A percentile compares a stretch with the other conserved stretches of the same genome.
Evolutionary conservation across 192 early-diverging fungal genomes (phyloP).

Genomic region (Linnemannia zychae): DNA sequence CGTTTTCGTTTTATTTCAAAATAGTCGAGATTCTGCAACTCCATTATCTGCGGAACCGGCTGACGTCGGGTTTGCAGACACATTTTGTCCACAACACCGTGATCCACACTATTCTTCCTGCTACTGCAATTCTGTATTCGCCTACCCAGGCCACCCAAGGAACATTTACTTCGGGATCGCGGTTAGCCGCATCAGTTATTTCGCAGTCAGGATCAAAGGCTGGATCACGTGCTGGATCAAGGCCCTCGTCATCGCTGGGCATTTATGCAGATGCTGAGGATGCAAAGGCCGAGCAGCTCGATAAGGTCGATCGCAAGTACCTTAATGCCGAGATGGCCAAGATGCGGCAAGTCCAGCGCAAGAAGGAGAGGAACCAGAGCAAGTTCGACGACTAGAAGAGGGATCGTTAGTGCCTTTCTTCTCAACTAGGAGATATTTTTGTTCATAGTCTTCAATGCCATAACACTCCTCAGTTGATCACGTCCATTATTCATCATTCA

Average conservation of each 20-base stretch:
- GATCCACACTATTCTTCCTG: conserved; percentile 48
- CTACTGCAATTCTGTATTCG: conserved; percentile 42
- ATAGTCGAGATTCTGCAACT: conserved; percentile 54
- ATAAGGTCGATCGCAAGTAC: conserved; percentile 48
- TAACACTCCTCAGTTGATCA: background rate
- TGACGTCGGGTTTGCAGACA: conserved; percentile 45
- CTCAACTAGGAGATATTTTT: background rate
- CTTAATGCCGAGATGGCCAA: conserved; percentile 54
- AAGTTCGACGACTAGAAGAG: conserved; percentile 36
- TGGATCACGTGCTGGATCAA: conserved; percentile 46
- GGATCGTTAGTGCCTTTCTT: background rate
- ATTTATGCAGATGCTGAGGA: conserved; percentile 54
- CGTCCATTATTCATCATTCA: background rate
- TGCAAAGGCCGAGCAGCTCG: conserved; percentile 41
- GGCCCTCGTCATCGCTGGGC: conserved; percentile 45
- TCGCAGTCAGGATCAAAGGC: conserved; percentile 32
- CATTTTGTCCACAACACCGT: conserved; percentile 56
- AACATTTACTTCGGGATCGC: conserved; percentile 20
- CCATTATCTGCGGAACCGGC: conserved; percentile 36
- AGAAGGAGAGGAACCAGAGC: conserved; percentile 35
- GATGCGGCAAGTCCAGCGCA: conserved; percentile 53
- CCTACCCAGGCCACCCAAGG: conserved; percentile 17
- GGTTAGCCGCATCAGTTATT: conserved; percentile 22
- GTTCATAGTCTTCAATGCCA: background rate
- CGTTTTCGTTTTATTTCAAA: background rate